Percentiles rank a stretch among this genome's conserved stretches.
These are phyloP conservation scores for Juglanconis oblonga DNA, from an alignment of 2,329 filamentous ascomycete species.

Conservation along the genomic window DNA sequence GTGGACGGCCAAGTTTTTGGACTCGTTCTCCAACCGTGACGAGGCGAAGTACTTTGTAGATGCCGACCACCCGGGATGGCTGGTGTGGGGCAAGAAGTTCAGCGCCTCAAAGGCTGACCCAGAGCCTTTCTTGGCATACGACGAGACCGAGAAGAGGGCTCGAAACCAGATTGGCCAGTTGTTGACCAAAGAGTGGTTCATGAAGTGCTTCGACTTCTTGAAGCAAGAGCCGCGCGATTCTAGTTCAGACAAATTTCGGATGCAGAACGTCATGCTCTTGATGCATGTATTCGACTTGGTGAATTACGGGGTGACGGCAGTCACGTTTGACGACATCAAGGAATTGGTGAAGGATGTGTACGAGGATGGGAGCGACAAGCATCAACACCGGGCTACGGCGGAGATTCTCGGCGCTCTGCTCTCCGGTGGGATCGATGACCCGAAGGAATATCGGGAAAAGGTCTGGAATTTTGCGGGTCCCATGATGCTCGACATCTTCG, in stretches of 20 bases:
- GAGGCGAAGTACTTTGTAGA: slow-evolving; percentile 86
- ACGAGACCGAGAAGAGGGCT: slow-evolving; percentile 71
- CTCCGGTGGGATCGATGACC: slow-evolving; percentile 75
- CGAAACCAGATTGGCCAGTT: slow-evolving; percentile 77
- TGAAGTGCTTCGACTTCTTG: slow-evolving; percentile 84
- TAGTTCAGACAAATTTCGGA: slow-evolving; percentile 80
- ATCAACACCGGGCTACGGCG: slow-evolving; percentile 92
- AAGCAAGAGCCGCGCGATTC: slow-evolving; percentile 92
- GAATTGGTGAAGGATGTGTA: slow-evolving; percentile 75
- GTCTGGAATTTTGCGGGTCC: slow-evolving; percentile 91
- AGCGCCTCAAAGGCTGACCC: slow-evolving; percentile 74
- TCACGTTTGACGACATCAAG: slow-evolving; percentile 84
- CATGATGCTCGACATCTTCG: slow-evolving; percentile 79
- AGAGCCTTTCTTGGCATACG: slow-evolving; percentile 66
- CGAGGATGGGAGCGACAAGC: slow-evolving; percentile 92
- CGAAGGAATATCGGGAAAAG: slow-evolving; percentile 66
- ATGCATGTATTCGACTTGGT: slow-evolving; percentile 90
- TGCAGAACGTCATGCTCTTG: slow-evolving; percentile 81
- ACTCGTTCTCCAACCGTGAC: slow-evolving; percentile 68
- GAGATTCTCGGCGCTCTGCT: slow-evolving; percentile 89
- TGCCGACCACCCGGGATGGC: slow-evolving; percentile 89
- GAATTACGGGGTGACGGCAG: slow-evolving; percentile 71
- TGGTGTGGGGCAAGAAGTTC: slow-evolving; percentile 90
- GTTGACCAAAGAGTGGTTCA: slow-evolving; percentile 81
- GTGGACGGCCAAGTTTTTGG: slow-evolving; percentile 78